Conservation (phyloP, 345 rosid species). For the Eucalyptus sp. region DNA sequence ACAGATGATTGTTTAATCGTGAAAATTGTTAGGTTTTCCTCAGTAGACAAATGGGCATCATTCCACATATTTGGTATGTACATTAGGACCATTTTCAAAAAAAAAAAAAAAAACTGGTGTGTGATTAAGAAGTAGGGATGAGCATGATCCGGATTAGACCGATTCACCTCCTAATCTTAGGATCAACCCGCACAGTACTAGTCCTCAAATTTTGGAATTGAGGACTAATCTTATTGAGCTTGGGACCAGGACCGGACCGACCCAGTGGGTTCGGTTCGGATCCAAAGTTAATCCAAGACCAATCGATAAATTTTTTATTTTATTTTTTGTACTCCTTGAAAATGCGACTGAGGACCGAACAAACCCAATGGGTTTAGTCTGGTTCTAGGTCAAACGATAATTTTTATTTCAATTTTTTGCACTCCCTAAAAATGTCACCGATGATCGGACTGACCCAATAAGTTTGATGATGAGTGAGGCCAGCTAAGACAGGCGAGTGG, state of each 20-base stretch:
- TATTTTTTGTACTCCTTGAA: no score
- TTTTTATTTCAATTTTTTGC: no score
- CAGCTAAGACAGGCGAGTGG: accelerated
- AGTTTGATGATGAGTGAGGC: no score
- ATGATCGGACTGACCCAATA: accelerated
- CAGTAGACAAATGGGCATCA: not conserved
- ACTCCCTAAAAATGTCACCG: accelerated
- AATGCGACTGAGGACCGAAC: accelerated
- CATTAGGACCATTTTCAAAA: not conserved
- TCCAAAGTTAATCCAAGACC: no score
- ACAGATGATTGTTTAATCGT: not conserved
- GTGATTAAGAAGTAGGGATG: not conserved
- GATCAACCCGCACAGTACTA: accelerated
- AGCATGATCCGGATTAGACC: accelerated
- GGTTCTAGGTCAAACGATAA: no score
- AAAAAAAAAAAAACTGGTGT: not conserved
- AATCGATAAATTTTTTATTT: no score
- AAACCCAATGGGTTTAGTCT: no score
- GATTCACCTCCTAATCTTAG: accelerated
- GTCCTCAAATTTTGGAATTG: no score
- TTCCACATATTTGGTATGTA: not conserved
- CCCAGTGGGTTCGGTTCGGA: no score
- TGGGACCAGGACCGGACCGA: no score
- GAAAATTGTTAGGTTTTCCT: not conserved
- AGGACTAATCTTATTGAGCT: no score